A percentile compares a stretch with the other conserved stretches of the same genome.
These are phyloP conservation scores for Daldinia childiae DNA, from an alignment of 495 filamentous ascomycete species.

Conservation along the genomic window DNA sequence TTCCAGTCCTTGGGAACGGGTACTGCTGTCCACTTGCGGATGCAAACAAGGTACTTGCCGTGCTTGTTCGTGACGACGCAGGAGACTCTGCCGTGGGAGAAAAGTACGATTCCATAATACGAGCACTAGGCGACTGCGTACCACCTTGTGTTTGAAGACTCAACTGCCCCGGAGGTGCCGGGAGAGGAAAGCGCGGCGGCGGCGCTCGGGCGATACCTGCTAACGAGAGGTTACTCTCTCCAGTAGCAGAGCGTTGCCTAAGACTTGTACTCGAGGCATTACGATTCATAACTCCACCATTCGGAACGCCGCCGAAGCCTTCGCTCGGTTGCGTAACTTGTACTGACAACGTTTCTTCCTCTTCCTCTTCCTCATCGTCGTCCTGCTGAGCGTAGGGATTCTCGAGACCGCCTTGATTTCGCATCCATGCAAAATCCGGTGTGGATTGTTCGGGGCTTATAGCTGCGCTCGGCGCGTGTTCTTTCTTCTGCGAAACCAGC, in stretches of 20 bases:
- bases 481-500: conserved; percentile 67
- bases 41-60: conserved; percentile 66
- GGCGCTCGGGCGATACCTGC: conserved; percentile 61
- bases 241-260: conserved; percentile 80
- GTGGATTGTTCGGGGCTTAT: conserved; percentile 50
- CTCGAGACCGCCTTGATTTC: conserved; percentile 65
- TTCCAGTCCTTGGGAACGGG: conserved; percentile 79
- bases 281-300: conserved; percentile 63
- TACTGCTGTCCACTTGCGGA: conserved; percentile 65
- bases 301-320: conserved; percentile 48
- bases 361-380: conserved; percentile 79
- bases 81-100: conserved; percentile 88
- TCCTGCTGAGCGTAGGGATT: conserved; percentile 86
- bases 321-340: conserved; percentile 50
- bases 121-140: conserved; percentile 60
- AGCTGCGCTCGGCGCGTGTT: conserved; percentile 52
- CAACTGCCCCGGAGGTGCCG: conserved; percentile 65
- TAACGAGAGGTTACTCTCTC: conserved; percentile 68
- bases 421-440: conserved; percentile 82
- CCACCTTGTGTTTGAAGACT: conserved; percentile 77
- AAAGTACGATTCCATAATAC: conserved; percentile 80
- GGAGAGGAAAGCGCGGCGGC: conserved; percentile 74
- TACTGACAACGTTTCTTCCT: conserved; percentile 44
- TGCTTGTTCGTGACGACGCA: conserved; percentile 80
- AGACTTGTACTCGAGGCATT: conserved; percentile 85